These are phyloP conservation scores for Ustilago sp. DNA, from an alignment of 1,284 basidiomycete genomes.

Conservation along the genomic window DNA sequence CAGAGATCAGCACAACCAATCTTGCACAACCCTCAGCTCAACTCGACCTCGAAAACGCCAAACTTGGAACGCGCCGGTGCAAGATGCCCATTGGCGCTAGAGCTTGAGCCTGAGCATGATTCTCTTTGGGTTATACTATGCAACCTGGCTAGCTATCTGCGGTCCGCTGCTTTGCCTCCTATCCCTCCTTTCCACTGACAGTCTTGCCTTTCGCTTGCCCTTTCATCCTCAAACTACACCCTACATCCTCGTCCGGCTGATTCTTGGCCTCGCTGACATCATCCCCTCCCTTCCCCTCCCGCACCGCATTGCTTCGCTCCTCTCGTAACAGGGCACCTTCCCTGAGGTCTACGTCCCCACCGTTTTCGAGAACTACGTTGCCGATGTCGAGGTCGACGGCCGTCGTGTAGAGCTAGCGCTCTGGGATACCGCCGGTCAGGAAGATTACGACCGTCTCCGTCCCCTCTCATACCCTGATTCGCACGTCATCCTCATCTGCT, in stretches of 20 bases:
- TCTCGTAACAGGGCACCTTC: constrained; percentile 77
- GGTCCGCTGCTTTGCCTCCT: not conserved
- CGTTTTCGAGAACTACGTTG: constrained; percentile 90
- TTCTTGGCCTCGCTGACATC: not conserved
- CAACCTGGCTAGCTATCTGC: not conserved
- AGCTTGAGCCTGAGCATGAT: constrained; percentile 1
- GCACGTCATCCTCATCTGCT: constrained; percentile 92
- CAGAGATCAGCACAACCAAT: not conserved
- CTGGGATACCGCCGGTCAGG: constrained; percentile 96
- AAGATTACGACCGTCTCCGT: constrained; percentile 74
- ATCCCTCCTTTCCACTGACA: not conserved
- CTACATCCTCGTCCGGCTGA: not conserved
- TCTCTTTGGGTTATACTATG: not conserved
- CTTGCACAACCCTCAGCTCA: not conserved
- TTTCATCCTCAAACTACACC: not conserved
- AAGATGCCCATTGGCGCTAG: not conserved
- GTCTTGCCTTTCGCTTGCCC: not conserved
- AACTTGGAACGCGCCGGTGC: not conserved
- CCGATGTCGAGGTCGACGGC: constrained; percentile 88
- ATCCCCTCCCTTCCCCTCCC: too few relatives aligned
- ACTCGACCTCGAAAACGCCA: not conserved
- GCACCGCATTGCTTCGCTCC: constrained; percentile 1
- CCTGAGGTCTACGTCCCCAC: constrained; percentile 94
- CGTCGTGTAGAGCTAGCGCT: constrained; percentile 91
- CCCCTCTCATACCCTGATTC: constrained; percentile 87